phyloP scores from a whole-genome alignment of 768 basidiomycete genomes.

The Neoboletus brunneissimus region DNA sequence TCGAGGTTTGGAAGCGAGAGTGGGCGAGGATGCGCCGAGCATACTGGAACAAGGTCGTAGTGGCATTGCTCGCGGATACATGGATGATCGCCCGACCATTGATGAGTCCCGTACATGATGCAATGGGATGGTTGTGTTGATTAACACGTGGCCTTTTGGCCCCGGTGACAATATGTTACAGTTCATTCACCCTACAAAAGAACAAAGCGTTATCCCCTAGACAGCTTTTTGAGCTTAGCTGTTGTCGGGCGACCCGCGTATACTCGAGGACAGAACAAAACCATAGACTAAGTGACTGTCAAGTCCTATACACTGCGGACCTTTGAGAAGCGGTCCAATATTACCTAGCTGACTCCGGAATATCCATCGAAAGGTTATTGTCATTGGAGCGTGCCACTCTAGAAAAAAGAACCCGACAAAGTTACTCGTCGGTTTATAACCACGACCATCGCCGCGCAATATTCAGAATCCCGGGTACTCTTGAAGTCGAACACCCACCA shows the following conservation, averaged over 20 bases:
- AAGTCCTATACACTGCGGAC: not conserved
- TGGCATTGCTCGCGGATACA: slow-evolving; percentile 87
- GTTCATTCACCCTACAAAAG: not conserved
- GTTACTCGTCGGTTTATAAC: not conserved
- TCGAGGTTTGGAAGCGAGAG: slow-evolving; percentile 73
- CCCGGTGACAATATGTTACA: not conserved
- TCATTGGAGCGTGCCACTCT: not conserved
- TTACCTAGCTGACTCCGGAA: too few relatives aligned
- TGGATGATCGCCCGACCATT: slow-evolving; percentile 41
- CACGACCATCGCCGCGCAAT: not conserved
- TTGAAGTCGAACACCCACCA: not conserved
- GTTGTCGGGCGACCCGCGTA: not conserved
- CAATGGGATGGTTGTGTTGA: not conserved
- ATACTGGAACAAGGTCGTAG: slow-evolving; percentile 84
- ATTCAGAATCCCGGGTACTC: too few relatives aligned
- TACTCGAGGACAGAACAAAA: not conserved
- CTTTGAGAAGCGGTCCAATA: not conserved
- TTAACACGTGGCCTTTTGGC: not conserved
- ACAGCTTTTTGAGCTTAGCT: not conserved
- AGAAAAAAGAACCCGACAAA: not conserved
- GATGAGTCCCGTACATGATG: not conserved
- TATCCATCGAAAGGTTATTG: not conserved
- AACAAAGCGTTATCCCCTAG: not conserved
- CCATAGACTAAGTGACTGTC: not conserved
- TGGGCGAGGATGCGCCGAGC: slow-evolving; percentile 77